Percentiles rank a stretch among this genome's conserved stretches.
These are phyloP conservation scores for Protomyces macrosporus DNA, from an alignment of 1,139 yeast species.

Conservation along the genomic window DNA sequence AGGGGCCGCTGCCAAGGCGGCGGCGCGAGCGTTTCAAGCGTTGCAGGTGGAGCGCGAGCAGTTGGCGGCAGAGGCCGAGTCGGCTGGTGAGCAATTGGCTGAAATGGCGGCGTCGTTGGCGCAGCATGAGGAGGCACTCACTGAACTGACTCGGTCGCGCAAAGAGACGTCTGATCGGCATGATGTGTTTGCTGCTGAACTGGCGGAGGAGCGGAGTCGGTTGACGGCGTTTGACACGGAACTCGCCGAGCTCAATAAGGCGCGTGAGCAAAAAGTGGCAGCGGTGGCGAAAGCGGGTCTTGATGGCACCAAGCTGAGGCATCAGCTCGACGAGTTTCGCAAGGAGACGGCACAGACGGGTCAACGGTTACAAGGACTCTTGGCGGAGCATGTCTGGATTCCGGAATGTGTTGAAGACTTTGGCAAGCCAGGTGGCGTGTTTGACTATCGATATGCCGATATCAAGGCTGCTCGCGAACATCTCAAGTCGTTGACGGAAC, in stretches of 20 bases:
- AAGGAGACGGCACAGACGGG: conserved; percentile 46
- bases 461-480: conserved; percentile 58
- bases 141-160: conserved; percentile 21
- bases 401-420: conserved; percentile 53
- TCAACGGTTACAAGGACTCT: conserved; percentile 47
- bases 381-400: conserved; percentile 66
- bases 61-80: conserved; percentile 51
- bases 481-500: conserved; percentile 53
- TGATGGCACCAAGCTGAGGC: conserved; percentile 54
- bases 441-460: conserved; percentile 50
- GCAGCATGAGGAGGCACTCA: conserved; percentile 29
- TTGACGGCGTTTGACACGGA: conserved; percentile 74
- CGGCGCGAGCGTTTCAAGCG: conserved; percentile 56
- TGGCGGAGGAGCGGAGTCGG: conserved; percentile 60
- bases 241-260: conserved; percentile 55
- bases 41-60: conserved; percentile 71
- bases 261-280: conserved; percentile 52
- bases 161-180: conserved; percentile 24
- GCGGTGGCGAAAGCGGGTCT: conserved; percentile 50
- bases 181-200: conserved; percentile 36
- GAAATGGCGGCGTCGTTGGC: conserved; percentile 29
- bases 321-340: conserved; percentile 58
- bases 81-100: conserved; percentile 34
- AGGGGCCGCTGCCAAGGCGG: conserved; percentile 45
- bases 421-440: conserved; percentile 40